These are phyloP conservation scores for Penicillium sp. DNA, from an alignment of 2,329 filamentous ascomycete genomes.

Conservation along the genomic window DNA sequence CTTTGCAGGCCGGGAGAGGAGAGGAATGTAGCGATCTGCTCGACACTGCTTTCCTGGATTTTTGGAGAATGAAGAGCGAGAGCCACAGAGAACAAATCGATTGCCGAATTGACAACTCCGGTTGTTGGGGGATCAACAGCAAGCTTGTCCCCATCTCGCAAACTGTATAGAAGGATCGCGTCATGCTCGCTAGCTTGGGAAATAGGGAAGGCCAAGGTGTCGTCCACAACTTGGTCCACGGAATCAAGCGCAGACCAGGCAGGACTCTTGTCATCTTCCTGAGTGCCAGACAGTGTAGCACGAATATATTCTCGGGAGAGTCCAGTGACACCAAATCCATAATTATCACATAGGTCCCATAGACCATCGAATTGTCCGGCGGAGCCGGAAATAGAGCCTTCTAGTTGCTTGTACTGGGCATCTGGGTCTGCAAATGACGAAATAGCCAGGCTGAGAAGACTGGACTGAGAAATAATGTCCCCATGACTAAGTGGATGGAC, in stretches of 20 bases:
- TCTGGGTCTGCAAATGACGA: conserved; percentile 90
- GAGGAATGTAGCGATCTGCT: conserved; percentile 86
- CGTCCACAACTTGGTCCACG: conserved; percentile 34
- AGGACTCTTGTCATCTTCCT: conserved; percentile 50
- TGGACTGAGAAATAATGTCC: conserved; percentile 81
- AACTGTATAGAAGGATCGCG: conserved; percentile 65
- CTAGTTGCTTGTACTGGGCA: conserved; percentile 63
- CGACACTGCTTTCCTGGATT: conserved; percentile 89
- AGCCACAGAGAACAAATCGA: conserved; percentile 83
- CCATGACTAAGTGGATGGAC: conserved; percentile 75
- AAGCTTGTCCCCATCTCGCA: conserved; percentile 40
- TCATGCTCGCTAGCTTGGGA: conserved; percentile 83
- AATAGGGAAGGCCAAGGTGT: conserved; percentile 51
- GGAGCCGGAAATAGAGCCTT: conserved; percentile 81
- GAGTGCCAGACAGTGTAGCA: conserved; percentile 60
- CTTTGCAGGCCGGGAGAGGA: conserved; percentile 69
- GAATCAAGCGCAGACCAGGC: conserved; percentile 35
- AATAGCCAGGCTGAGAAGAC: conserved; percentile 78
- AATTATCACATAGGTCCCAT: conserved; percentile 92
- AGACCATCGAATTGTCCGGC: conserved; percentile 84
- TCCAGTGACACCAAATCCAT: conserved; percentile 84
- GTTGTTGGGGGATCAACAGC: conserved; percentile 75
- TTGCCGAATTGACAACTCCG: conserved; percentile 87
- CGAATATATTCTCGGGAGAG: conserved; percentile 69
- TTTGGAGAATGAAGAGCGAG: conserved; percentile 81